Conservation (phyloP, 2,329 filamentous ascomycete genomes). For the Pseudogymnoascus sp. region DNA sequence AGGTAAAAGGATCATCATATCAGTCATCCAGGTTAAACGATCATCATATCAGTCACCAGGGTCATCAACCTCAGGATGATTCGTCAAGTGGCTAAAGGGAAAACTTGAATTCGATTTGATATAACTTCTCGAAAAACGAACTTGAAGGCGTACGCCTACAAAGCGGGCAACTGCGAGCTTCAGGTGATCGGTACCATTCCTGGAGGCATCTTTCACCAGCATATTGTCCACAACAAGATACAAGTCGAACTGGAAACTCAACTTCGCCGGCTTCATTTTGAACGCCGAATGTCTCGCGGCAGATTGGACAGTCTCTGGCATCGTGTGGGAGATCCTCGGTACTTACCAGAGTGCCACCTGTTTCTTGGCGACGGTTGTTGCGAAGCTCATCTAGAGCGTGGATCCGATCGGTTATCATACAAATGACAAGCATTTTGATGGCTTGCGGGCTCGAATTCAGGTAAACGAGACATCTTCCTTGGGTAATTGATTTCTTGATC, state of each 20-base stretch:
- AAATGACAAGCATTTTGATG: conserved; percentile 22
- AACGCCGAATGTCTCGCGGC: conserved; percentile 18
- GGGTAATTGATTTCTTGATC: conserved; percentile 15
- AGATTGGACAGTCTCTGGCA: conserved; percentile 21
- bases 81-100: background rate
- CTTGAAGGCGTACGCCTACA: conserved; percentile 19
- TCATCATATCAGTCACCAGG: background rate
- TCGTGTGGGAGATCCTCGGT: conserved; percentile 13
- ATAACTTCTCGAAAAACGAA: conserved; percentile 18
- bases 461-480: conserved; percentile 6
- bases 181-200: conserved; percentile 16
- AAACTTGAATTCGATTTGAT: background rate
- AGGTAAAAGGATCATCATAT: background rate
- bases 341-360: conserved; percentile 16
- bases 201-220: conserved; percentile 21
- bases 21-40: background rate
- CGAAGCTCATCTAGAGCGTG: conserved; percentile 16
- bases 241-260: conserved; percentile 19
- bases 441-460: conserved; percentile 7
- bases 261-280: conserved; percentile 11
- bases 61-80: background rate
- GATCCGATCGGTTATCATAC: conserved; percentile 24
- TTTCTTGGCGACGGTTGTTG: background rate
- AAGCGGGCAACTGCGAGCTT: conserved; percentile 17
- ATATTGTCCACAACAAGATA: conserved; percentile 23